phyloP scores from a whole-genome alignment of 768 basidiomycete species.

The Pleurotus sapidus region DNA sequence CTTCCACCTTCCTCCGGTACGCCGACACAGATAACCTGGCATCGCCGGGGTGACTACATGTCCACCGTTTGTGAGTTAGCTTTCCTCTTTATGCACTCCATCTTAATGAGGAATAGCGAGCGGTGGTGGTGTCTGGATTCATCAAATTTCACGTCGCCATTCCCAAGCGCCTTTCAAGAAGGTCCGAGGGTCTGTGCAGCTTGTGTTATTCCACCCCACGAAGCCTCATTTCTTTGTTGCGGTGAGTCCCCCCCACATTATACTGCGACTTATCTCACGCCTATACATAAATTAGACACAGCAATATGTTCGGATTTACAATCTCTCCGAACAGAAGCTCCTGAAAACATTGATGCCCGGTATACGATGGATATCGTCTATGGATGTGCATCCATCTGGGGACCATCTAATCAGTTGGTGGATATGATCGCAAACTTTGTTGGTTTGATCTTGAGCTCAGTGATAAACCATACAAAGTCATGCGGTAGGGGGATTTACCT shows the following conservation, averaged over 20 bases:
- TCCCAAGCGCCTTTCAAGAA: conserved; percentile 99
- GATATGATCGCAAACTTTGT: conserved; percentile 95
- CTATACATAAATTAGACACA: conserved; percentile 64
- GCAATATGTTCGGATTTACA: conserved; percentile 93
- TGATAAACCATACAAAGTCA: conserved; percentile 94
- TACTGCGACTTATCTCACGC: conserved; percentile 10
- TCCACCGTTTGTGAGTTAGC: conserved; percentile 84
- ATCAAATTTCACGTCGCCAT: conserved; percentile 89
- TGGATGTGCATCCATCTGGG: conserved; percentile 95
- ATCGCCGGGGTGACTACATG: conserved; percentile 92
- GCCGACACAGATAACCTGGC: conserved; percentile 86
- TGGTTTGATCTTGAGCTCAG: conserved; percentile 99
- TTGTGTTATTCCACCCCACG: conserved; percentile 90
- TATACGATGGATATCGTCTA: conserved; percentile 94
- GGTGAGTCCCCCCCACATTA: conserved; percentile 44
- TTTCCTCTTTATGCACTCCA: conserved; percentile 13
- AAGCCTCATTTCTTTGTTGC: conserved; percentile 98
- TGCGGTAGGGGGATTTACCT: conserved; percentile 55
- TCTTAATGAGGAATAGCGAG: conserved; percentile 37
- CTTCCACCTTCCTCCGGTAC: conserved; percentile 66
- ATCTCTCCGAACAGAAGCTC: conserved; percentile 89
- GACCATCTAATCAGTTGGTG: conserved; percentile 97
- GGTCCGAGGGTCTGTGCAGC: conserved; percentile 86
- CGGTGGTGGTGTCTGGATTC: conserved; percentile 87
- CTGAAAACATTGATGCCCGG: conserved; percentile 94